Evolutionary conservation across 148 eudicot species (phyloP).

Genomic region (Persicaria tinctoria): DNA sequence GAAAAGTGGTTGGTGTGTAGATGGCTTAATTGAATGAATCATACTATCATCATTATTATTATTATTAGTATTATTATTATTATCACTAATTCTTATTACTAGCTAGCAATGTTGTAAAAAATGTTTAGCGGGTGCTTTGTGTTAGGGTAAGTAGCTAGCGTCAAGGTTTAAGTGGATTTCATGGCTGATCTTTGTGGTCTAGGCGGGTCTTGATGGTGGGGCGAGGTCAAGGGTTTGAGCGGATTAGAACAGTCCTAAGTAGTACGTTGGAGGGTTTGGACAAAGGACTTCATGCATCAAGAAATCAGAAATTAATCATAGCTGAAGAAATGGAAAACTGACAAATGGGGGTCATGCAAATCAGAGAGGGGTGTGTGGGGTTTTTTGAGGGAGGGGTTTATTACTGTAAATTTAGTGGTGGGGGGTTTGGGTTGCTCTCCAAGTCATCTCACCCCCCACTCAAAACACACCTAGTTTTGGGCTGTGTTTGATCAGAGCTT

Average conservation of each 20-base stretch:
- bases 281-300: background rate
- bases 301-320: background rate
- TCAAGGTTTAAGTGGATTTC: no score
- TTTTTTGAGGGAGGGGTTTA: background rate
- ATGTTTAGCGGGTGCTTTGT: no score
- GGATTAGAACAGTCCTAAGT: background rate
- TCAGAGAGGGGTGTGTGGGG: background rate
- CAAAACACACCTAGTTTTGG: constrained; percentile 4
- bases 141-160: no score
- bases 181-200: no score
- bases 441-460: background rate
- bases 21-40: background rate
- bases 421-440: background rate
- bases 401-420: no score
- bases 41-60: background rate
- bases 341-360: constrained; percentile 16
- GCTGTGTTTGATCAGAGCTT: background rate
- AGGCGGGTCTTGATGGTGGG: no score
- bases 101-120: background rate
- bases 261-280: constrained; percentile 15
- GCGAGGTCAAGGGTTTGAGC: no score
- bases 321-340: constrained; percentile 2
- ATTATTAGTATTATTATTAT: background rate
- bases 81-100: background rate
- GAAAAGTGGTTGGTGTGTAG: background rate